These are phyloP conservation scores for Xerophyta viscosa DNA, from an alignment of 106 monocot genomes.

Conservation along the genomic window DNA sequence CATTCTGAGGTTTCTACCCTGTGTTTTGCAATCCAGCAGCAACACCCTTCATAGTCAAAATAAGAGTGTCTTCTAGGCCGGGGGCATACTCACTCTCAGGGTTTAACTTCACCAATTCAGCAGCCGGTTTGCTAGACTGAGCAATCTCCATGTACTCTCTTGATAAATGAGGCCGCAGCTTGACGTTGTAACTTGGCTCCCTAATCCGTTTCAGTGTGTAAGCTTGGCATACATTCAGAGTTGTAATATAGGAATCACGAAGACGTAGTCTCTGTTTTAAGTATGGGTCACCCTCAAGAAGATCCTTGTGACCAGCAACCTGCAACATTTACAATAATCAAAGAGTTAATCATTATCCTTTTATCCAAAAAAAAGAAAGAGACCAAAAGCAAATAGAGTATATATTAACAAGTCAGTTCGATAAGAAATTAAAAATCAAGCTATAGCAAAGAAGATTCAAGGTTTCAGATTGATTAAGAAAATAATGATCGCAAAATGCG, in stretches of 20 bases:
- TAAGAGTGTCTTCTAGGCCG: conserved; percentile 85
- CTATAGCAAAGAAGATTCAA: too few relatives aligned
- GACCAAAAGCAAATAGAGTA: too few relatives aligned
- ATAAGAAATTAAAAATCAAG: too few relatives aligned
- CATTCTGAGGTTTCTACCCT: conserved; percentile 47
- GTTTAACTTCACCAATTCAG: conserved; percentile 80
- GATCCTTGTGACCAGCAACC: conserved; percentile 53
- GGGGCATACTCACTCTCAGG: conserved; percentile 83
- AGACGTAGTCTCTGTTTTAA: conserved; percentile 46
- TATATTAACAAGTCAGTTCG: too few relatives aligned
- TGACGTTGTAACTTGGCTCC: conserved; percentile 41
- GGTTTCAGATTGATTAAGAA: too few relatives aligned
- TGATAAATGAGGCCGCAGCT: conserved; percentile 32
- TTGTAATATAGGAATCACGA: conserved; percentile 45
- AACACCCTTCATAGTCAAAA: conserved; percentile 95
- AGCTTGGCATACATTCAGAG: conserved; percentile 50
- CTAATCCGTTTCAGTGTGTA: conserved; percentile 50
- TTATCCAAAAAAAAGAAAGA: too few relatives aligned
- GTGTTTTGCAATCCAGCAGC: conserved; percentile 96
- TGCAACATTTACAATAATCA: conserved; percentile 1
- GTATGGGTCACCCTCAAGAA: conserved; percentile 55
- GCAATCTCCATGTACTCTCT: conserved; percentile 17
- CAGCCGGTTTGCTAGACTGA: conserved; percentile 33
- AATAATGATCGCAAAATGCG: too few relatives aligned
- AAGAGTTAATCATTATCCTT: too few relatives aligned